Evolutionary conservation across 768 basidiomycete species (phyloP).

Genomic region (Gloeophyllum trabeum): DNA sequence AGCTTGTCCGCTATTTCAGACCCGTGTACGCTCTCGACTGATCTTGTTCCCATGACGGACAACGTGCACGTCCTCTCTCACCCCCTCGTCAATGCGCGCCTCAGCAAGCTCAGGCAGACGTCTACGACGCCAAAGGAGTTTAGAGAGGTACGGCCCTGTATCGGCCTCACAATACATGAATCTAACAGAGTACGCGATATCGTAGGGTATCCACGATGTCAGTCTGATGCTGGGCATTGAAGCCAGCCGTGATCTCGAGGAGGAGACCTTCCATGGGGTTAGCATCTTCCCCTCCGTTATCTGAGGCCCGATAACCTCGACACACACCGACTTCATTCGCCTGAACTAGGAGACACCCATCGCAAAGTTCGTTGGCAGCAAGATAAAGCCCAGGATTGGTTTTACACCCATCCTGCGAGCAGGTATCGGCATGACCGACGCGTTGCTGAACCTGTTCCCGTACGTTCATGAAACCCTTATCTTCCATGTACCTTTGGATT

Average conservation of each 20-base stretch:
- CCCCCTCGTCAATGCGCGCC: slow-evolving; percentile 61
- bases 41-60: too few species aligned
- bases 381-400: slow-evolving; percentile 69
- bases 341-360: slow-evolving; percentile 56
- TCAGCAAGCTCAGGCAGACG: slow-evolving; percentile 57
- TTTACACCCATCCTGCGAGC: slow-evolving; percentile 89
- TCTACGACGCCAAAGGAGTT: slow-evolving; percentile 64
- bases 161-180: slow-evolving; percentile 1
- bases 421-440: slow-evolving; percentile 89
- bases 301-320: too few species aligned
- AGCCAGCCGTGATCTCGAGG: slow-evolving; percentile 58
- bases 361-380: slow-evolving; percentile 64
- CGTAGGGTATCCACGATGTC: slow-evolving; percentile 63
- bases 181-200: too few species aligned
- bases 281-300: slow-evolving; percentile 12
- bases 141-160: slow-evolving; percentile 33
- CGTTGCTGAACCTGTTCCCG: slow-evolving; percentile 77
- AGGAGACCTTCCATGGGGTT: slow-evolving; percentile 55
- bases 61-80: slow-evolving; percentile 49
- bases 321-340: not conserved
- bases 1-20: too few species aligned
- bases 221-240: slow-evolving; percentile 77
- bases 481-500: not conserved
- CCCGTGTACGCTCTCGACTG: too few species aligned
- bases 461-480: slow-evolving; percentile 28